Evolutionary conservation across 257 asterid species (phyloP), one percentile per base, ranked within the genome.

Genomic region (Catharanthus roseus): DNA sequence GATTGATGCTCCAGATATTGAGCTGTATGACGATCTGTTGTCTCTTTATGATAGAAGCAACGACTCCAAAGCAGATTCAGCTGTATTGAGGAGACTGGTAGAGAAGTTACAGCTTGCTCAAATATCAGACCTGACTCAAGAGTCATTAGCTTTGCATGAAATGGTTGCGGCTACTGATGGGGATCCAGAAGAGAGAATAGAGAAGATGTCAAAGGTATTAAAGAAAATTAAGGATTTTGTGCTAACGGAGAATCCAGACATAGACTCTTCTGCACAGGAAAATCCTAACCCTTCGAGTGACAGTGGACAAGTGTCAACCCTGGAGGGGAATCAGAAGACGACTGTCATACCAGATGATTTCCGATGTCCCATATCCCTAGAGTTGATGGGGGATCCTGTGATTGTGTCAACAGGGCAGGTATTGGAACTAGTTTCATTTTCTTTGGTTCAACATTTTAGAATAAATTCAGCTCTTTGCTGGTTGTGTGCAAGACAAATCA

Each of bases 381-480:
- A 95, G 86, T 82, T 95, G 80, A 91, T 95, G 97, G 81, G 74
- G 77, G 99, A 95, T 81, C 99, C 99, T 45, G 99, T 91, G 83
- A 95, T 95, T 78, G 97, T 95, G 71, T 91, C 99, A 49, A 91
- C 99, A 0, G 97, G 99, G 49, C 97, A 95, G 97, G 99, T 95
- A 83, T 74, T 68, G 55, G 42, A 71, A 54, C 80, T 36, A 31
- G 42, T 28, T 64, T 50, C 28, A 62, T 34, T 62, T 31, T 62
- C 26, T 18, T 62, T 16, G 42, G 26, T 19, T 34, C 23, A 39
- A 61, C 0, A 1, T 13, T 28, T 19, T 28, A 6, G 11, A 0
- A 4, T 65, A 36, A 33, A 65, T 28, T 31, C 21, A 9, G 9
- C n/a, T 13, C 41, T 24, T 67, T 12, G 23, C 24, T 31, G 55